Conservation (phyloP, 1,284 basidiomycete species). For the Boletus smithii region DNA sequence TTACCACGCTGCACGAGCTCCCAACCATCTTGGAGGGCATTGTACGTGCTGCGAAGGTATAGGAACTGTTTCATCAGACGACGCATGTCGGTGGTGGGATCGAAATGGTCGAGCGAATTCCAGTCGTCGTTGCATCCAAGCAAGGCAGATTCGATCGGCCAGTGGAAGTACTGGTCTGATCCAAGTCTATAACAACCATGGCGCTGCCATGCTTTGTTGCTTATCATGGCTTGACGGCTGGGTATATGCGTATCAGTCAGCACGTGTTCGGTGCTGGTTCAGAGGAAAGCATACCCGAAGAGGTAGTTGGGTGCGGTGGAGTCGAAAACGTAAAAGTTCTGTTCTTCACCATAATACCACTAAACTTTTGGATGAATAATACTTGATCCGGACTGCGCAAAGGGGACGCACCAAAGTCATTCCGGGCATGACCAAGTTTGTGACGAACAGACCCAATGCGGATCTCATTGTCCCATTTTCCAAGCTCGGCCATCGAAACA, state of each 20-base stretch:
- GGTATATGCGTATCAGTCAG: slow-evolving; percentile 10
- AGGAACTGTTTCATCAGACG: slow-evolving; percentile 74
- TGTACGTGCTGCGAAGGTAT: slow-evolving; percentile 65
- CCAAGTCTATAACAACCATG: slow-evolving; percentile 90
- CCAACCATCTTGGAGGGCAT: slow-evolving; percentile 80
- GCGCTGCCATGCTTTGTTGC: slow-evolving; percentile 81
- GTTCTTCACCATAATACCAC: slow-evolving; percentile 87
- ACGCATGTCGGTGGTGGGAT: slow-evolving; percentile 76
- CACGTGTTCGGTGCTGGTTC: background rate
- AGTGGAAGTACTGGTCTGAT: slow-evolving; percentile 87
- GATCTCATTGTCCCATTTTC: slow-evolving; percentile 78
- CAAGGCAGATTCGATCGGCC: slow-evolving; percentile 74
- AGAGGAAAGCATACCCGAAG: slow-evolving; percentile 57
- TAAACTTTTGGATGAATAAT: slow-evolving; percentile 27
- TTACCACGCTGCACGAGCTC: slow-evolving; percentile 76
- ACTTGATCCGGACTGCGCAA: background rate
- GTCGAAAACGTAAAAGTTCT: slow-evolving; percentile 81
- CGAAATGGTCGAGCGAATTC: slow-evolving; percentile 91
- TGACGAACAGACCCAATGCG: slow-evolving; percentile 74
- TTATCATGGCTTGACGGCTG: slow-evolving; percentile 88
- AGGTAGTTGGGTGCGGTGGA: slow-evolving; percentile 85
- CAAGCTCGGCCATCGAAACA: slow-evolving; percentile 87
- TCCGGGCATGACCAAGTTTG: slow-evolving; percentile 80
- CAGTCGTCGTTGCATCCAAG: slow-evolving; percentile 83
- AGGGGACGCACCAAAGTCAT: slow-evolving; percentile 60